Evolutionary conservation across 257 asterid species (phyloP).

Genomic region (Solanum dulcamara): DNA sequence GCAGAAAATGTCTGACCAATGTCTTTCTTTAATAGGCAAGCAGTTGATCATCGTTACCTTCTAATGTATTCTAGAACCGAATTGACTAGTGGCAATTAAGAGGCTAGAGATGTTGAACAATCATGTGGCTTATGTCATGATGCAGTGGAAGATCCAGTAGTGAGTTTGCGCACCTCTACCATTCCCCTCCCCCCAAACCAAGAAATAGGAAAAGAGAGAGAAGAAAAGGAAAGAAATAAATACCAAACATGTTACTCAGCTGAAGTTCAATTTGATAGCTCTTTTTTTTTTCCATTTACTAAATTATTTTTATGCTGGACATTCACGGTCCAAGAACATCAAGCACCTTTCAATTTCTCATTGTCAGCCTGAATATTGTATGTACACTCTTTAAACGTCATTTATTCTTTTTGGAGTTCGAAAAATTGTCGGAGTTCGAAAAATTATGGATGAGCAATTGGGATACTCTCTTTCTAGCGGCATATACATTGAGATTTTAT

Average conservation of each 20-base stretch:
- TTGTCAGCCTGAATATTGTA: too few species aligned
- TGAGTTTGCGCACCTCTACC: conserved; percentile 2
- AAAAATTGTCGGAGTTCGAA: too few species aligned
- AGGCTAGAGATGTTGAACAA: conserved; percentile 24
- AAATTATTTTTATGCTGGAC: not conserved
- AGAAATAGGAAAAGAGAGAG: not conserved
- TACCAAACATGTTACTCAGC: not conserved
- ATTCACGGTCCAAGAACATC: not conserved
- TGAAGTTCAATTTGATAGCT: not conserved
- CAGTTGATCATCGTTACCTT: conserved; percentile 89
- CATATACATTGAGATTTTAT: not conserved
- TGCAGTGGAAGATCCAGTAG: conserved; percentile 63
- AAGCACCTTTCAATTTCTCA: not conserved
- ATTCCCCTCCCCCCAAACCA: not conserved
- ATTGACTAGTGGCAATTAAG: conserved; percentile 34
- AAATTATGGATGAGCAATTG: too few species aligned
- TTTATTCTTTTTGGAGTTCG: too few species aligned
- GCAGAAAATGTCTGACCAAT: not conserved
- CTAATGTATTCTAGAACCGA: conserved; percentile 35
- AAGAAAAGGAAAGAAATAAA: not conserved
- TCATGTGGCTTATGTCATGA: conserved; percentile 54
- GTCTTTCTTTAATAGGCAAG: conserved; percentile 25
- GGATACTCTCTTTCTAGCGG: too few species aligned
- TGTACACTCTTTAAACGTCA: too few species aligned
- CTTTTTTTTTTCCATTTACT: not conserved